Evolutionary conservation across 2,329 filamentous ascomycete genomes (phyloP).

Genomic region (Balansia obtecta): DNA sequence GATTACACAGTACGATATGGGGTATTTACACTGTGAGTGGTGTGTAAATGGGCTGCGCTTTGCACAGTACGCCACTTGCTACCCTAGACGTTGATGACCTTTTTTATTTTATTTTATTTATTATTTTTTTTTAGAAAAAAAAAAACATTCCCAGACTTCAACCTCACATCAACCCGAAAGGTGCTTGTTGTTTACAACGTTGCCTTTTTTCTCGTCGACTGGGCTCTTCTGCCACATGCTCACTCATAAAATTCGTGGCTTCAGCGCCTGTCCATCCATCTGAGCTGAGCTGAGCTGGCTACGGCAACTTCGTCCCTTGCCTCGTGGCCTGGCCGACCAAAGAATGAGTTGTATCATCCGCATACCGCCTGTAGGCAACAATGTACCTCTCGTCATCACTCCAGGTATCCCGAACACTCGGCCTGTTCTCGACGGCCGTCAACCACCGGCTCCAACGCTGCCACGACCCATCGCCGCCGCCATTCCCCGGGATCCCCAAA

Average conservation of each 20-base stretch:
- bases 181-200: no score
- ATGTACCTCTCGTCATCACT: slow-evolving; percentile 57
- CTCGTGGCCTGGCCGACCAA: slow-evolving; percentile 50
- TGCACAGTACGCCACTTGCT: no score
- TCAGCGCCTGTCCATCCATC: not conserved
- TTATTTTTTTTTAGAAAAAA: no score
- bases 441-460: slow-evolving; percentile 53
- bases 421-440: slow-evolving; percentile 42
- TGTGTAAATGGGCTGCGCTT: no score
- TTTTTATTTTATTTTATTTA: no score
- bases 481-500: slow-evolving; percentile 32
- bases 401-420: slow-evolving; percentile 54
- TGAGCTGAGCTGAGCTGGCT: not conserved
- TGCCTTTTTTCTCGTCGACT: no score
- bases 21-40: no score
- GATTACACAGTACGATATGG: not conserved
- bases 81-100: no score
- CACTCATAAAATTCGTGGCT: no score
- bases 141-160: no score
- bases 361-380: slow-evolving; percentile 55
- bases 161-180: no score
- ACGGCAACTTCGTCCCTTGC: slow-evolving; percentile 47
- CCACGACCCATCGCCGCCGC: slow-evolving; percentile 47
- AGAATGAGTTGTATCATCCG: slow-evolving; percentile 50
- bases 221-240: no score